Evolutionary conservation across 2,329 filamentous ascomycete genomes (phyloP), one percentile per base, ranked within the genome.

Genomic region (Fusarium armeniacum): DNA sequence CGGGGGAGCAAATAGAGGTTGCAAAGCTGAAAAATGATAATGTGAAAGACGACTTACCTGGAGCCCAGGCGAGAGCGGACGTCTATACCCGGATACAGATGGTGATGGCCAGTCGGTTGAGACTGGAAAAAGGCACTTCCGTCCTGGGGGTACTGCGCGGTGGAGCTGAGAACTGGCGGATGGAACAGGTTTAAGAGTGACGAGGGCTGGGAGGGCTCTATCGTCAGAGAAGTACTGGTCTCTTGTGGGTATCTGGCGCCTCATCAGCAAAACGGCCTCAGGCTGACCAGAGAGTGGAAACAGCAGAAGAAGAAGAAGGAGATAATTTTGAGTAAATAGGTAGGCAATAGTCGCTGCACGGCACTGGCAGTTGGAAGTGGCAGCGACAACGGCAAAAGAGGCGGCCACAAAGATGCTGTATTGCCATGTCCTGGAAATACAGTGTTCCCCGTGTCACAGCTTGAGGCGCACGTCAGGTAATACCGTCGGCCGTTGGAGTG

Each of bases 161-260:
- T 79, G 59, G 80, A 80, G 75, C 79, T 83, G 69, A 86, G 80
- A 67, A 83, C 76, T 50, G 83, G 80, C 69, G 84, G 82, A 75
- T 84, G 82, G 77, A 87, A 87, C 67, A 87, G 77, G 74, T 79
- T 83, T 76, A 88, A 77, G 73, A 86, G 81, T 62, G 83, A 81
- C 58, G 85, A 79, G 67, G 84, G 81, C 76, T 86, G 84, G 58
- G 83, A 75, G 68, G 84, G 83, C 77, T 88, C 86, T 79, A 88
- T 82, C 71, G 84, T 83, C 73, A 87, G 80, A 73, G 85, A 82
- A 67, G 82, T 81, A 77, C 79, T 83, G 74, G 84, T 79, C 74
- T 87, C 85, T 76, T 86, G 85, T 76, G 80, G 83, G 80, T 87
- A 88, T 83, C 86, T 88, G 78, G 67, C 72, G 54, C 58, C 56